Evolutionary conservation across 2,329 filamentous ascomycete genomes (phyloP).

Genomic region (Penicillium olsonii): DNA sequence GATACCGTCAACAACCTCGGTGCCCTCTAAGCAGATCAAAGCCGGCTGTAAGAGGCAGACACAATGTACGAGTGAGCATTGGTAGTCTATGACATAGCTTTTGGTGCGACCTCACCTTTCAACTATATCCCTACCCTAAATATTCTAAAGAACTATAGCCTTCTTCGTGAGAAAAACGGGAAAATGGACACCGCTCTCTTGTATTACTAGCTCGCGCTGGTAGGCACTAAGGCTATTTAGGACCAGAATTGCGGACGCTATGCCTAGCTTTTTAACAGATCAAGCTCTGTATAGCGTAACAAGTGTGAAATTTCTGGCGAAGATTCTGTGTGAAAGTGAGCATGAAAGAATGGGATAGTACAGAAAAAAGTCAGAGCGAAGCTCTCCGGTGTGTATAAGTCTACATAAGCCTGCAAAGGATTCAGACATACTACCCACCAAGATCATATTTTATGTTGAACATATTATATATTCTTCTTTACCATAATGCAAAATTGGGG

Average conservation of each 20-base stretch:
- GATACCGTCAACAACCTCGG: constrained; percentile 1
- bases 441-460: background rate
- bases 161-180: background rate
- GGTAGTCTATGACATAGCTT: background rate
- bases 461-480: background rate
- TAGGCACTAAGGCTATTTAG: background rate
- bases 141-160: background rate
- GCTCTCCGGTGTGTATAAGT: background rate
- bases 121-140: background rate
- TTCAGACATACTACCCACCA: background rate
- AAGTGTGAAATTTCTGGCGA: background rate
- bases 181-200: background rate
- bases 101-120: background rate
- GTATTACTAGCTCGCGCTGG: background rate
- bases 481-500: background rate
- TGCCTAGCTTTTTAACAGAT: background rate
- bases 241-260: background rate
- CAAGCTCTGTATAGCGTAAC: background rate
- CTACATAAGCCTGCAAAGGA: background rate
- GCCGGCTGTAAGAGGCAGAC: background rate
- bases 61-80: background rate
- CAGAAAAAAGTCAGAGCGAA: background rate
- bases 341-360: background rate
- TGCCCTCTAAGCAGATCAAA: background rate
- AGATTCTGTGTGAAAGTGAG: background rate